These are phyloP conservation scores for Kondoa subrosea DNA, from an alignment of 768 basidiomycete species.

Conservation along the genomic window DNA sequence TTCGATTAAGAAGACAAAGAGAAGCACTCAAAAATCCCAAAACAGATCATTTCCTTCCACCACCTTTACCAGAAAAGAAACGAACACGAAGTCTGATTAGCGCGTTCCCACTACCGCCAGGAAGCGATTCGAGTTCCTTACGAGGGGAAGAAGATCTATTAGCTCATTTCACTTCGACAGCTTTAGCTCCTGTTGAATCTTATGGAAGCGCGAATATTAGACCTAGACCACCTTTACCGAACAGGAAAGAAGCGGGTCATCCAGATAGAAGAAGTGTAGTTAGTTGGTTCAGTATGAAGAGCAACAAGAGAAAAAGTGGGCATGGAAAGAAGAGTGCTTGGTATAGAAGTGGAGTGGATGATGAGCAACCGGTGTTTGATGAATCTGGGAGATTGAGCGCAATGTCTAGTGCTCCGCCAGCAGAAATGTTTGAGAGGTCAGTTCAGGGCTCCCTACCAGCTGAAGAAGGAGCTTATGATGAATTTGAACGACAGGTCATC, in stretches of 20 bases:
- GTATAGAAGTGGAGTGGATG: background rate
- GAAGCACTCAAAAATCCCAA: too few relatives aligned
- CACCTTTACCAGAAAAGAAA: background rate
- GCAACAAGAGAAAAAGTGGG: background rate
- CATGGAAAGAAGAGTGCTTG: background rate
- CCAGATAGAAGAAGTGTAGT: background rate
- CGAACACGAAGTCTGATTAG: background rate
- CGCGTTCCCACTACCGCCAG: background rate
- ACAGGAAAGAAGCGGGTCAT: too few relatives aligned
- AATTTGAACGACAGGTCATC: background rate
- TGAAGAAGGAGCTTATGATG: background rate
- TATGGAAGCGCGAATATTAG: too few relatives aligned
- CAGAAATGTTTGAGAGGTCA: background rate
- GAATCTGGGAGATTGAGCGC: background rate
- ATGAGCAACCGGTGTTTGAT: too few relatives aligned
- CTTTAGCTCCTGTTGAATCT: too few relatives aligned
- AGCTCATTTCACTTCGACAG: too few relatives aligned
- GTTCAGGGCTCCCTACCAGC: too few relatives aligned
- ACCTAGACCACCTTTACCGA: too few relatives aligned
- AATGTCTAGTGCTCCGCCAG: background rate
- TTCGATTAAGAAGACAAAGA: background rate
- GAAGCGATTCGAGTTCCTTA: background rate
- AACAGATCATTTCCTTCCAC: too few relatives aligned
- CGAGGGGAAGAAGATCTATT: too few relatives aligned
- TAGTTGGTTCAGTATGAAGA: background rate